These are phyloP conservation scores for Lasiosphaeria hispida DNA, from an alignment of 495 filamentous ascomycete genomes.

Conservation along the genomic window DNA sequence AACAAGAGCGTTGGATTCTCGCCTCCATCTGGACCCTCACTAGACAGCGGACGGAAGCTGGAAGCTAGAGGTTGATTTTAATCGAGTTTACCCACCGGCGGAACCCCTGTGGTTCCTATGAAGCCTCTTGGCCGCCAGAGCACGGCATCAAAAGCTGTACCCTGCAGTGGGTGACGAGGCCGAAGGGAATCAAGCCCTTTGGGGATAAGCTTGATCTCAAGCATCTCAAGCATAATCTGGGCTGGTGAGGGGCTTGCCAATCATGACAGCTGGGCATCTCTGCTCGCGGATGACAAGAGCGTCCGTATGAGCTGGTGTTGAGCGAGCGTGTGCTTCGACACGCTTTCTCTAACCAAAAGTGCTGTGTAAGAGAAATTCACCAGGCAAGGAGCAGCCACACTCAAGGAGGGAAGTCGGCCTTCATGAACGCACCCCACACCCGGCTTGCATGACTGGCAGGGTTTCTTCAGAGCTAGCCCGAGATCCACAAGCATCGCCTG, in stretches of 20 bases:
- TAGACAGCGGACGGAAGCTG: background rate
- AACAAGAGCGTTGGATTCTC: too few species aligned
- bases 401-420: background rate
- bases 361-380: constrained; percentile 28
- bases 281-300: constrained; percentile 16
- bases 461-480: constrained; percentile 18
- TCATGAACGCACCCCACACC: constrained; percentile 37
- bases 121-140: too few species aligned
- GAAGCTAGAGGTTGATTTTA: too few species aligned
- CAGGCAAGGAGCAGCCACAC: background rate
- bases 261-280: constrained; percentile 3
- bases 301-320: background rate
- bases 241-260: constrained; percentile 10
- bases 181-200: background rate
- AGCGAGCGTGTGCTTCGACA: background rate
- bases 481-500: constrained; percentile 37
- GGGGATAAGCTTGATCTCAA: constrained; percentile 10
- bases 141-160: too few species aligned
- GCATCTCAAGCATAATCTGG: background rate
- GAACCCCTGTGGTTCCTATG: too few species aligned
- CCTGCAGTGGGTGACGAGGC: too few species aligned
- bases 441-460: constrained; percentile 26
- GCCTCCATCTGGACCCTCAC: background rate
- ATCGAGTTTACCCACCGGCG: too few species aligned
- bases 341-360: constrained; percentile 14